Base-by-base conservation (phyloP, 2,329 filamentous ascomycete genomes). In the Drechslerella dactyloides region DNA sequence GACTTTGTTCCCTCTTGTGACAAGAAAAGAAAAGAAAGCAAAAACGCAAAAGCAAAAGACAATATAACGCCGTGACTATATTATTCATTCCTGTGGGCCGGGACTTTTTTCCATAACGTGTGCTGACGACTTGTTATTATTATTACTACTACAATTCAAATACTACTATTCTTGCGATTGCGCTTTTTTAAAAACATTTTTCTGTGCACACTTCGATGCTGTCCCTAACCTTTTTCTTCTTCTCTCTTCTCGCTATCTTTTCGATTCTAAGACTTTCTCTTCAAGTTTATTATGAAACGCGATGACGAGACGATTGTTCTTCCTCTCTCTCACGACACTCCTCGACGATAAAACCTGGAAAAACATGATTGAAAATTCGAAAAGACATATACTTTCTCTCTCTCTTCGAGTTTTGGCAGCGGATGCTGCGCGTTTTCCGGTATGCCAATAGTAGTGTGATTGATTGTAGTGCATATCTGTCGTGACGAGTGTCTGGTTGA, bases 321-420 rank as follows among this genome's bases (percentile, higher is more conserved):
- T 48, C 35, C 23, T 53, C 59, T 60, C 54, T 52, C 59, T 53
- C 59, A 33, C 48, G 64, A 59, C 58, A 59, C 63, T 64, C 59
- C 63, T 59, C 64, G 66, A 70, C 55, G 66, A 59, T 50, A 70
- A 70, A 70, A 64, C 66, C 58, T 59, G 66, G 60, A 64, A 64
- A 70, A 64, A 53, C 63, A 57, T 61, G 51, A 53, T 52, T 61
- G 21, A 50, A 63, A 63, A 63, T 58, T 59, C 46, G 48, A 70
- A 64, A 64, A 62, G 37, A 42, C 44, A 57, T 69, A 35, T 69
- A 57, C 53, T 63, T 57, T 51, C 33, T 46, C 52, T 48, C 61
- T 58, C 30, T 42, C 3, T 17, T 33, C n/a, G n/a, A n/a, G n/a
- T n/a, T n/a, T n/a, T n/a, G n/a, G n/a, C n/a, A n/a, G n/a, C n/a